A percentile compares a stretch with the other conserved stretches of the same genome.
Conservation (phyloP, 257 asterid genomes). For the Nyctanthes arbortristis region DNA sequence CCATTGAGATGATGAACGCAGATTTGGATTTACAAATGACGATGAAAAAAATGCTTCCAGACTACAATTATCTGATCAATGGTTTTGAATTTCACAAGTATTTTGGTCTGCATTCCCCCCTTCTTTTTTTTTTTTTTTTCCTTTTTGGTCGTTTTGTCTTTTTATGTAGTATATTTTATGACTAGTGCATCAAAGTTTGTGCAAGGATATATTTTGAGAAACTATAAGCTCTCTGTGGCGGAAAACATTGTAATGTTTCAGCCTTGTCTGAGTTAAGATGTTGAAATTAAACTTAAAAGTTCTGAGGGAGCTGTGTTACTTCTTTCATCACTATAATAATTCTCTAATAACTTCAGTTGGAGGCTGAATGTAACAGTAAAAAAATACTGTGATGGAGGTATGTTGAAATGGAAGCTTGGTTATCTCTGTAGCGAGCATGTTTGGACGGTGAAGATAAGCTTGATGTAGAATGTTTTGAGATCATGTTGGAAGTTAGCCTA, state of each 20-base stretch:
- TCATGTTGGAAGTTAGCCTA: no score
- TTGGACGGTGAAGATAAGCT: no score
- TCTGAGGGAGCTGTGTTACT: constrained; percentile 32
- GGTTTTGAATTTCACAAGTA: constrained; percentile 14
- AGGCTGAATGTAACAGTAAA: no score
- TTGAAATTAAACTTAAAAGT: constrained; percentile 14
- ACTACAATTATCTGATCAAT: constrained; percentile 89
- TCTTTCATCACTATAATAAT: no score
- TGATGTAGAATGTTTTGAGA: no score
- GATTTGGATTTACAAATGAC: constrained; percentile 46
- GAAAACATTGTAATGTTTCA: constrained; percentile 25
- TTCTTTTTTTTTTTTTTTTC: background rate
- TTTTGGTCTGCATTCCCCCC: no score
- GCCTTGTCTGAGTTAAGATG: constrained; percentile 39
- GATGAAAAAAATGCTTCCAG: constrained; percentile 54
- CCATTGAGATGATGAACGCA: constrained; percentile 52
- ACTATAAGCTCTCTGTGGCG: constrained; percentile 29
- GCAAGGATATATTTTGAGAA: background rate
- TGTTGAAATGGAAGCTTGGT: no score
- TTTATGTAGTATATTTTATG: background rate
- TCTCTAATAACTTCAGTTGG: no score
- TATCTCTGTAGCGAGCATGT: no score
- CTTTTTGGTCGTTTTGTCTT: background rate
- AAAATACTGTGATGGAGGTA: no score
- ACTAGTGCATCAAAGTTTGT: no score